A percentile compares a stretch with the other conserved stretches of the same genome.
Conservation (phyloP, 1,284 basidiomycete genomes). For the Singerocomus inundabilis region DNA sequence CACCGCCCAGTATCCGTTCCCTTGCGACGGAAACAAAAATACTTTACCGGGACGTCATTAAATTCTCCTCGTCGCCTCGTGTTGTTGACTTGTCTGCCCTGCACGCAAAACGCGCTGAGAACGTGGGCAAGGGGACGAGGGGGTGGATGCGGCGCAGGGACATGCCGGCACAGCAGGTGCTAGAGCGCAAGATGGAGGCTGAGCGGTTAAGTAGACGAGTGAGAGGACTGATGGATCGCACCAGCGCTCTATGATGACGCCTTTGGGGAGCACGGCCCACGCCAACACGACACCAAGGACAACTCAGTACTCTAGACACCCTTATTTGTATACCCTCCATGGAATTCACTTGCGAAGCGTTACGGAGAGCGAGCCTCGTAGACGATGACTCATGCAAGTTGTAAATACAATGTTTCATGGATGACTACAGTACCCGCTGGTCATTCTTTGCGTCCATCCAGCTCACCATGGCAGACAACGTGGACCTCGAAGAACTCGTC, state of each 20-base stretch:
- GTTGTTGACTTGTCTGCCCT: slow-evolving; percentile 79
- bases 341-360: no score
- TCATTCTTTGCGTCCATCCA: no score
- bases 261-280: no score
- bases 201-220: slow-evolving; percentile 68
- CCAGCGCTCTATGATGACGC: slow-evolving; percentile 32
- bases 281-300: no score
- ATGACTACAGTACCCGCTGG: no score
- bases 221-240: slow-evolving; percentile 64
- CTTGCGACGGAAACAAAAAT: slow-evolving; percentile 79
- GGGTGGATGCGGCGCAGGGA: slow-evolving; percentile 75
- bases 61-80: slow-evolving; percentile 73
- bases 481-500: slow-evolving; percentile 66
- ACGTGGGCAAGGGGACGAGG: slow-evolving; percentile 35
- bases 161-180: slow-evolving; percentile 76
- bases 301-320: no score
- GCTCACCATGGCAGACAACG: slow-evolving; percentile 37
- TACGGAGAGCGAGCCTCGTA: no score
- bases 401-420: no score
- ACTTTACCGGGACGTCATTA: slow-evolving; percentile 80
- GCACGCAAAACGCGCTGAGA: slow-evolving; percentile 49
- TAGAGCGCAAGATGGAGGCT: slow-evolving; percentile 72
- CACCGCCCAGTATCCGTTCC: slow-evolving; percentile 58
- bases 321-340: no score
- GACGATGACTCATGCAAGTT: no score